A percentile compares a stretch with the other conserved stretches of the same genome.
Evolutionary conservation across 2,329 filamentous ascomycete genomes (phyloP).

Genomic region (Epichloe festucae): DNA sequence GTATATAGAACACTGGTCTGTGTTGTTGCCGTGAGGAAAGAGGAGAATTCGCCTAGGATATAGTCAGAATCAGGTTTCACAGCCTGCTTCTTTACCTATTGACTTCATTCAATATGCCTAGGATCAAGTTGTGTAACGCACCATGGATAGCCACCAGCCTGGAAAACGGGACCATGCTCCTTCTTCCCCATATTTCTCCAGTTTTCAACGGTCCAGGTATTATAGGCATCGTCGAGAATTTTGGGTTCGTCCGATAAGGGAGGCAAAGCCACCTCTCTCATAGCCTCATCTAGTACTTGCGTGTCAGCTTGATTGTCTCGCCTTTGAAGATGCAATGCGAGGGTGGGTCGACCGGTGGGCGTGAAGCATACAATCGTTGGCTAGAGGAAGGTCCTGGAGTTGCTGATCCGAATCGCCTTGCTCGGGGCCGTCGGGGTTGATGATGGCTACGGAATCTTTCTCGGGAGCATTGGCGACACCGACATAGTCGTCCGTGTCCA

Average conservation of each 20-base stretch:
- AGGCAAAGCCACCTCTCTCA: constrained; percentile 68
- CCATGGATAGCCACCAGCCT: constrained; percentile 82
- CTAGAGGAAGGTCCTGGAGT: constrained; percentile 34
- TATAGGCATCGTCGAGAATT: constrained; percentile 57
- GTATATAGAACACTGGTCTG: constrained; percentile 88
- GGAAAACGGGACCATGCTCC: constrained; percentile 77
- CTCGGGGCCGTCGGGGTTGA: constrained; percentile 39
- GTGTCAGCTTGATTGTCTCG: neutral
- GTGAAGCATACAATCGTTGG: constrained; percentile 37
- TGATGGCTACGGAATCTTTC: constrained; percentile 39
- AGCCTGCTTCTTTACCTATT: neutral
- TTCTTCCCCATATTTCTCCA: constrained; percentile 69
- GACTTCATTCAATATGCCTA: neutral
- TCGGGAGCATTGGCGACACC: constrained; percentile 35
- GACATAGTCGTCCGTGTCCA: constrained; percentile 42
- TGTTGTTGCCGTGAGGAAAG: constrained; percentile 90
- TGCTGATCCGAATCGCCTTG: constrained; percentile 29
- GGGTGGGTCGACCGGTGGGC: constrained; percentile 3
- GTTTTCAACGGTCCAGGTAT: constrained; percentile 79
- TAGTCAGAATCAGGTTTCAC: neutral
- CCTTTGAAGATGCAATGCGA: neutral
- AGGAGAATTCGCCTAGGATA: constrained; percentile 73
- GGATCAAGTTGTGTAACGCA: constrained; percentile 26
- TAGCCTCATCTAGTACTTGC: constrained; percentile 55
- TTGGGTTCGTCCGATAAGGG: constrained; percentile 64